Evolutionary conservation across 2,329 filamentous ascomycete genomes (phyloP).

Genomic region (Conoideocrella luteorostrata): DNA sequence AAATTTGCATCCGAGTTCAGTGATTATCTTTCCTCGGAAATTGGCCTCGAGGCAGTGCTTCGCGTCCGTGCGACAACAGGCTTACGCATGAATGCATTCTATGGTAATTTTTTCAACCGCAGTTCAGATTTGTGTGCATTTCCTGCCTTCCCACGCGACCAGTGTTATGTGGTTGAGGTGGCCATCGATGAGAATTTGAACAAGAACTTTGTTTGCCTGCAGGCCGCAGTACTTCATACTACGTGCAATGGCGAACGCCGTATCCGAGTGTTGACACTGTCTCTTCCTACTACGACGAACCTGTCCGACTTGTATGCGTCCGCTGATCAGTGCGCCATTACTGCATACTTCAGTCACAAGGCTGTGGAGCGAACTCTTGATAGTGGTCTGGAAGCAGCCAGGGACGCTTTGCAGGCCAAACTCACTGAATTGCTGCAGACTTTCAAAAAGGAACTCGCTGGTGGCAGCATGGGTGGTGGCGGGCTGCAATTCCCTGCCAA

Average conservation of each 20-base stretch:
- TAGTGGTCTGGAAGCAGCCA: conserved; percentile 80
- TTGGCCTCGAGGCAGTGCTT: conserved; percentile 91
- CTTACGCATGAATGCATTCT: conserved; percentile 94
- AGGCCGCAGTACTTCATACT: conserved; percentile 92
- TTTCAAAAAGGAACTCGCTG: conserved; percentile 93
- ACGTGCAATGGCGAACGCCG: conserved; percentile 95
- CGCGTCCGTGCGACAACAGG: conserved; percentile 93
- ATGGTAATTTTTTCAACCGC: conserved; percentile 98
- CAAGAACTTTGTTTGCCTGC: conserved; percentile 86
- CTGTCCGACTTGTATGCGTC: conserved; percentile 89
- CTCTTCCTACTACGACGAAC: conserved; percentile 85
- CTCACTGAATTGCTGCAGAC: conserved; percentile 87
- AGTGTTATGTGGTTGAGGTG: conserved; percentile 96
- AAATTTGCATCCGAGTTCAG: conserved; percentile 97
- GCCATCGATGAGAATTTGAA: conserved; percentile 92
- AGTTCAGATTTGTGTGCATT: conserved; percentile 97
- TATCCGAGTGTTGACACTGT: conserved; percentile 89
- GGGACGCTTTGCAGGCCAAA: conserved; percentile 87
- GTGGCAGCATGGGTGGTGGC: conserved; percentile 91
- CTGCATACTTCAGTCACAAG: conserved; percentile 94
- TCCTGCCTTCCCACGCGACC: conserved; percentile 93
- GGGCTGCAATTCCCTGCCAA: conserved; percentile 93
- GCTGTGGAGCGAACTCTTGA: conserved; percentile 86
- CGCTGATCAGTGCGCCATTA: conserved; percentile 88
- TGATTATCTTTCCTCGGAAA: conserved; percentile 93